Evolutionary conservation across 2,329 filamentous ascomycete genomes (phyloP).

Genomic region (Ascochyta koolunga): DNA sequence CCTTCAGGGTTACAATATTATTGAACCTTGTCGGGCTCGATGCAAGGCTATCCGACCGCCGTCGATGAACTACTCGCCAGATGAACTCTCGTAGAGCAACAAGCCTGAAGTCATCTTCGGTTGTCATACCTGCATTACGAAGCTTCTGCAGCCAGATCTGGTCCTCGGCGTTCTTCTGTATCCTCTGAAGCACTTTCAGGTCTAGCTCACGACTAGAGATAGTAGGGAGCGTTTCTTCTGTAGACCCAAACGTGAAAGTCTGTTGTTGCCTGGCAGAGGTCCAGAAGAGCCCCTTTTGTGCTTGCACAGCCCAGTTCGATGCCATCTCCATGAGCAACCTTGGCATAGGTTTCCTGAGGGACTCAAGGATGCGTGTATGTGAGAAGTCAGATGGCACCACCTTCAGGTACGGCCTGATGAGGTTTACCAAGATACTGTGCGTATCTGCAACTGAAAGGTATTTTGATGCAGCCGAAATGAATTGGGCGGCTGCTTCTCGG

Average conservation of each 20-base stretch:
- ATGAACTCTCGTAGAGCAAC: conserved; percentile 88
- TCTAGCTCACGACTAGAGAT: conserved; percentile 64
- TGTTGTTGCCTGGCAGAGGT: conserved; percentile 73
- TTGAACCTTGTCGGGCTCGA: conserved; percentile 60
- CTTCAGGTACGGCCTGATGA: conserved; percentile 83
- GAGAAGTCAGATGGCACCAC: conserved; percentile 71
- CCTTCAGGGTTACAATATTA: conserved; percentile 75
- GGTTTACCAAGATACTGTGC: conserved; percentile 80
- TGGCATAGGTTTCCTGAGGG: conserved; percentile 80
- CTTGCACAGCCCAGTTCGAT: conserved; percentile 81
- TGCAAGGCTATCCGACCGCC: conserved; percentile 60
- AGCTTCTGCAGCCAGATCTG: conserved; percentile 89
- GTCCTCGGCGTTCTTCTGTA: conserved; percentile 86
- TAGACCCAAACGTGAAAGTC: conserved; percentile 69
- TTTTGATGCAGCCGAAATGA: conserved; percentile 76
- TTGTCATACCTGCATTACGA: conserved; percentile 78
- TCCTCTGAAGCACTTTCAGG: conserved; percentile 64
- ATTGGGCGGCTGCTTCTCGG: conserved; percentile 83
- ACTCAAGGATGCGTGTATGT: conserved; percentile 77
- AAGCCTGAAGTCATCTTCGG: conserved; percentile 89
- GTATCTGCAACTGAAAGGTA: conserved; percentile 81
- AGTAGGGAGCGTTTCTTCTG: conserved; percentile 59
- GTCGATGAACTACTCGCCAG: conserved; percentile 80
- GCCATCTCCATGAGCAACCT: conserved; percentile 84
- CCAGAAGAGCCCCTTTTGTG: conserved; percentile 87